Conservation (phyloP, 768 basidiomycete genomes). For the Holtermannia corniformis region DNA sequence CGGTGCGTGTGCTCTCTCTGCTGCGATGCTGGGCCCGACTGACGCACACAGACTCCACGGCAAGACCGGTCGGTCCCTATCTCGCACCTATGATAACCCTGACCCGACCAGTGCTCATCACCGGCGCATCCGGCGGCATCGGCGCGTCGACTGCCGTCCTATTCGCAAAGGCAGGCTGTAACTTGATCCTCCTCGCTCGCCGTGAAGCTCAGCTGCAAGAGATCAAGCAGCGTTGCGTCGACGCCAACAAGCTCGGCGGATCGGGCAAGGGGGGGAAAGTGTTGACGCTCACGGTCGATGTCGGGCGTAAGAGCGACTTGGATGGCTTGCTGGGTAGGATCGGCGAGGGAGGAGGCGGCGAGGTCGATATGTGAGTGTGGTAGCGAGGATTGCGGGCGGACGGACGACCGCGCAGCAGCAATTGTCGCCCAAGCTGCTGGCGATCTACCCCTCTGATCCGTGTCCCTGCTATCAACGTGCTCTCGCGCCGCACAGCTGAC, state of each 20-base stretch:
- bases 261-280: slow-evolving; percentile 69
- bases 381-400: not conserved
- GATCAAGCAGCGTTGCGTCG: slow-evolving; percentile 58
- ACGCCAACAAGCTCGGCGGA: slow-evolving; percentile 64
- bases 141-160: slow-evolving; percentile 74
- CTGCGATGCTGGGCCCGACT: not conserved
- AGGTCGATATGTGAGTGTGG: slow-evolving; percentile 64
- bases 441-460: no score
- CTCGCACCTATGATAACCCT: not conserved
- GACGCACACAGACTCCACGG: slow-evolving; percentile 8
- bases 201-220: slow-evolving; percentile 60
- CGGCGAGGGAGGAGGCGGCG: slow-evolving; percentile 54
- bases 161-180: slow-evolving; percentile 87
- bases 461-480: not conserved
- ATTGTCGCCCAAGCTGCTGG: no score
- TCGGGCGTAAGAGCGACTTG: slow-evolving; percentile 65
- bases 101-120: slow-evolving; percentile 60
- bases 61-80: slow-evolving; percentile 12
- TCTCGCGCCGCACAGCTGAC: not conserved
- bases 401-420: no score
- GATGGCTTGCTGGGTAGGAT: slow-evolving; percentile 61
- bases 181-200: slow-evolving; percentile 75
- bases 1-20: slow-evolving; percentile 7
- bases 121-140: slow-evolving; percentile 82
- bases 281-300: slow-evolving; percentile 61